phyloP scores from a whole-genome alignment of 306 rosid species.

The Fagus crenata region DNA sequence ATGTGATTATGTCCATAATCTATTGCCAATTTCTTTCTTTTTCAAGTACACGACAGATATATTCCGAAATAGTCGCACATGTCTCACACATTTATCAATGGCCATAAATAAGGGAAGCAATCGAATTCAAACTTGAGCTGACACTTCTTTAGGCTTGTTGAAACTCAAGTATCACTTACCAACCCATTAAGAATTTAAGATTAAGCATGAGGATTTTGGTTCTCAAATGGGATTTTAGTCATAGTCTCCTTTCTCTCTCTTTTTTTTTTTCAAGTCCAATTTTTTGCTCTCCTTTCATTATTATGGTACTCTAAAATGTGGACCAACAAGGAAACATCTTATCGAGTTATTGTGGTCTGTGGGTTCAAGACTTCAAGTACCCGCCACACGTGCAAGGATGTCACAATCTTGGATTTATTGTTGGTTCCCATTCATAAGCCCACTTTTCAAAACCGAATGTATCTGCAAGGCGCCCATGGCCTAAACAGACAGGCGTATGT shows the following conservation, averaged over 20 bases:
- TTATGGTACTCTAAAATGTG: background rate
- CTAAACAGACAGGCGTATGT: background rate
- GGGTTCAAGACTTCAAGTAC: too few relatives aligned
- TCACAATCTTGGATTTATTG: too few relatives aligned
- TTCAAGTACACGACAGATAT: background rate
- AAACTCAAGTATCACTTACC: background rate
- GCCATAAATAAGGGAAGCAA: background rate
- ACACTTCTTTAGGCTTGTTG: background rate
- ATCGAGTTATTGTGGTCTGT: too few relatives aligned
- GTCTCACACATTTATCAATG: background rate
- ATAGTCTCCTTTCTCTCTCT: background rate
- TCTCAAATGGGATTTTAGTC: background rate
- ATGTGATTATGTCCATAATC: background rate
- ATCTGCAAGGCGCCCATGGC: background rate
- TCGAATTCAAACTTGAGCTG: background rate
- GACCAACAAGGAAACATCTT: too few relatives aligned
- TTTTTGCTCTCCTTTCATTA: background rate
- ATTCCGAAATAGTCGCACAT: background rate
- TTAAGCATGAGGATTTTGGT: conserved; percentile 1
- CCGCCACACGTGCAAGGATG: too few relatives aligned
- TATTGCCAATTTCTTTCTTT: background rate
- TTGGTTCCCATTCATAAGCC: background rate
- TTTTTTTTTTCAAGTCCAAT: background rate
- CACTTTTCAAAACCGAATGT: background rate
- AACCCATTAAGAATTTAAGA: background rate